Evolutionary conservation across 768 basidiomycete genomes (phyloP), one percentile per base, ranked within the genome.

Genomic region (Tulasnella sp.): DNA sequence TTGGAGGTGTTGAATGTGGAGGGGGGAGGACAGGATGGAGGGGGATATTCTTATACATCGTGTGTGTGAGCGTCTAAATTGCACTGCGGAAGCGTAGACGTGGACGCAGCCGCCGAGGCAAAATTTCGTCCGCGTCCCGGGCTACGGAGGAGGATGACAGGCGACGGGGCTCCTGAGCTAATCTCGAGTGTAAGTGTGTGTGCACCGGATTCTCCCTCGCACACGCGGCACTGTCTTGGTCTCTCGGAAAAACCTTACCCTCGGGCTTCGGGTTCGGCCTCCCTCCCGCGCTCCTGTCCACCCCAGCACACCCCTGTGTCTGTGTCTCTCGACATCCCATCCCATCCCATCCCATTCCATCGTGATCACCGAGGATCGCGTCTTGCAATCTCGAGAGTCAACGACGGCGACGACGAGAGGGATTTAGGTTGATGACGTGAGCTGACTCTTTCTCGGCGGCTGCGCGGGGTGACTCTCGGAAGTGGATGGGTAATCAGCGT

Each of bases 71-170:
- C 74, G 74, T 48, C 74, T 75, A 42, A 42, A 69, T 11, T 28
- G 24, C 64, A 37, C 64, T 69, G 64, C 74, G 74, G 74, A 41
- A 74, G 73, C 73, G 44, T 74, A 46, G 73, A 75, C 64, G 64
- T 69, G 64, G 64, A 31, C 64, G 64, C 64, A 69, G 64, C 58
- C 64, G 64, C 64, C 64, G 74, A 75, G 40, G 41, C n/a, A n/a
- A 75, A 75, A 75, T 42, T 42, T 75, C 28, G 74, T 48, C 40
- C 46, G 74, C 74, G 41, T 48, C 74, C 40, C 74, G 74, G 41
- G 40, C 46, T 42, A 75, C 46, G 74, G 74, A 48, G 44, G 73
- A 16, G 42, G 42, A 20, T 75, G 73, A 75, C 73, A 75, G 40
- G 41, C 41, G 73, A 40, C 73, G 44, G 41, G 73, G 31, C 40